Base-by-base conservation (phyloP, 805 yeast genomes). In the Ogataea populi-albae region DNA sequence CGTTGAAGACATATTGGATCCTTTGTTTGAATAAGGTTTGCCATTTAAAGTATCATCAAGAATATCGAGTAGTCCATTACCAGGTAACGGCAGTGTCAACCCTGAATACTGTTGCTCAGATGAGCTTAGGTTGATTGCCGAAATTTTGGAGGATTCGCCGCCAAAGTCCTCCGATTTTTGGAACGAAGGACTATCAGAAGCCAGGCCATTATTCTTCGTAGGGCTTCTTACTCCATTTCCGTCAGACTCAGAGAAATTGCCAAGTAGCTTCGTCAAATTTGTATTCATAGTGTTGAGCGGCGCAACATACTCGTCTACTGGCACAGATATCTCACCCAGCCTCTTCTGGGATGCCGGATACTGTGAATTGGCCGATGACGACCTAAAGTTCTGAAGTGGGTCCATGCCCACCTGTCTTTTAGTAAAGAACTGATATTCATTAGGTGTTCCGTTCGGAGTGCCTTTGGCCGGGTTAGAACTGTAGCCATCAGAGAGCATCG, bases 211-310 rank as follows among this genome's bases (percentile, higher is more conserved):
- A 27, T 17, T 27, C 30, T 17, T 27, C 12, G 8, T 7, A 17
- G 19, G 19, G 17, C 21, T 17, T 27, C 20, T 15, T 6, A 10
- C 21, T 17, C 9, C 8, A 14, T 14, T 40, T 23, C 14, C 12
- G 22, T 28, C 29, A 17, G 35, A 19, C n/a, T 43, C 51, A 9
- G 44, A 35, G n/a, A 52, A 37, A 4, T 37, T 50, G 26, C 35
- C 50, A 23, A 61, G 26, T 11, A 61, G 47, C 21, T 52, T 55
- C 24, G 57, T 51, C 32, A 62, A 43, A 37, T 61, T 53, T 8
- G 45, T 49, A 34, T 58, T 60, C 65, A 61, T 62, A 17, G 62
- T 54, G 35, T 60, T 58, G 36, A 61, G 33, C 9, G 66, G 66
- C 20, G 59, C 61, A 12, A 62, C 58, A 35, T 57, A 62, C 35